Evolutionary conservation across 371 early-diverging fungal genomes (phyloP), one percentile per base, ranked within the genome.

Genomic region (Mucor saturninus): DNA sequence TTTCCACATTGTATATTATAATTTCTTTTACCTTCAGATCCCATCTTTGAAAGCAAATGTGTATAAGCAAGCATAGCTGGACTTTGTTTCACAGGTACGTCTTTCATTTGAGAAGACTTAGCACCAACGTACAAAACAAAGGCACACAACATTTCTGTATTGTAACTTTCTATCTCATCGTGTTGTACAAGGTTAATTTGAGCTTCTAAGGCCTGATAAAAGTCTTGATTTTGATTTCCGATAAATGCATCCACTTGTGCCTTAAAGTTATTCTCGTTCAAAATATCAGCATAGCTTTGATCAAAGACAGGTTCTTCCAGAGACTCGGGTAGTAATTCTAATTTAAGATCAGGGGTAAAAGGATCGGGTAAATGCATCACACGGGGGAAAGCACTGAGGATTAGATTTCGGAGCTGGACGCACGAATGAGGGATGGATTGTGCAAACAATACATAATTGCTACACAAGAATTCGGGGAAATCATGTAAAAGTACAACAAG

Each of bases 341-440:
- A 90, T 68, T 94, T 91, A 67, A 96, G 81, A 66, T 94, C 94
- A 15, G 94, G 93, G 3, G 93, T 93, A 64, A 96, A 94, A 10
- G 99, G 99, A 75, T 98, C 97, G 2, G 97, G 97, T 37, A 98
- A 78, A 11, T 92, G 88, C 97, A 97, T 95, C 54, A 84, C 87
- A 14, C 93, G 87, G 32, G 99, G 97, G 75, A 96, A 97, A 2
- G 97, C 97, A 65, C 94, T 93, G 43, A 97, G 77, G 43, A 99
- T 89, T 71, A 99, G 71, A 72, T 98, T 98, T 28, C 97, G 91
- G 21, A 98, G 84, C 75, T 99, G 99, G 37, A 97, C 88, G 79
- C 98, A 97, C 2, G 86, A 77, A 37, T 87, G 81, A 1, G 99
- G 99, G 52, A 99, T 93, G 14, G 89, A 90, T 69, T 93, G 91